Evolutionary conservation across 441 rosid species (phyloP).

Genomic region (Viola pubescens): DNA sequence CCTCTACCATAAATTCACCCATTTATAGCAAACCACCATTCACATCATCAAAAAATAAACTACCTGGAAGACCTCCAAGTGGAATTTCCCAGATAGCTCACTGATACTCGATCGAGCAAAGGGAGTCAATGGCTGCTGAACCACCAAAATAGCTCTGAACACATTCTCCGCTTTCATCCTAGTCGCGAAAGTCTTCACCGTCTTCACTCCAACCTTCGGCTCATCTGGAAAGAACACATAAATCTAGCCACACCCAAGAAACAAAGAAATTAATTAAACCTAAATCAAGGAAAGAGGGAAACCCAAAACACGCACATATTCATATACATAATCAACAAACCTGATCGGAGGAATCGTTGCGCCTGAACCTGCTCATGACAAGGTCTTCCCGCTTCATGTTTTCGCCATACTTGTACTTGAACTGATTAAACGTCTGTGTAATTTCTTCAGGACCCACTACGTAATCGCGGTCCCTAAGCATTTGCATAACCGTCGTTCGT

Average conservation of each 20-base stretch:
- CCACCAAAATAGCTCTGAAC: conserved; percentile 64
- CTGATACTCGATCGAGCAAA: conserved; percentile 70
- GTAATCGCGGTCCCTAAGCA: conserved; percentile 77
- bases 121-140: conserved; percentile 89
- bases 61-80: conserved; percentile 92
- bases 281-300: not conserved
- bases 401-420: conserved; percentile 55
- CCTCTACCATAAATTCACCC: not conserved
- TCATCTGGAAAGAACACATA: conserved; percentile 91
- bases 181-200: conserved; percentile 83
- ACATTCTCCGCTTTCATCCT: conserved; percentile 88
- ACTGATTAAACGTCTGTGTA: conserved; percentile 43
- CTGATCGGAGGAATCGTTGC: conserved; percentile 54
- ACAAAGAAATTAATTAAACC: not conserved
- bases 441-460: conserved; percentile 54
- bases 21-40: too few species aligned
- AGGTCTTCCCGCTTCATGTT: conserved; percentile 90
- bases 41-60: not conserved
- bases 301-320: not conserved
- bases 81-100: conserved; percentile 68
- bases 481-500: conserved; percentile 66
- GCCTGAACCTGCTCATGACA: conserved; percentile 46
- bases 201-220: conserved; percentile 85
- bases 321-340: conserved; percentile 17
- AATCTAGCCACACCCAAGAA: conserved; percentile 37